Base-by-base conservation (phyloP, 2,329 filamentous ascomycete genomes). In the Malbranchea zuffiana region DNA sequence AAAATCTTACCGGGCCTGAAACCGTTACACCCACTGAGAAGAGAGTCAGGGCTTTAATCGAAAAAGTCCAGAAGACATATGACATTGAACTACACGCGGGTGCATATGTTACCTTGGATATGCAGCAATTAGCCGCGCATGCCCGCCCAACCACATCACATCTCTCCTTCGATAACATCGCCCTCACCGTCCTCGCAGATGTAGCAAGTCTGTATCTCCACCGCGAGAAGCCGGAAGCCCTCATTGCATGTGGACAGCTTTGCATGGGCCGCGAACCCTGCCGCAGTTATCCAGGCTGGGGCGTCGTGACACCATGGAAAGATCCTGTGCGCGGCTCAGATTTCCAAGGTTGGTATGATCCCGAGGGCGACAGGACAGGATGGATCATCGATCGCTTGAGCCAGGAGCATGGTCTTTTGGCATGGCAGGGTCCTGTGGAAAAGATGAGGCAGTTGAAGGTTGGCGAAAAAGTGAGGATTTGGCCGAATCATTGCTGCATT, bases 401-500 rank as follows among this genome's bases (percentile, higher is more conserved):
- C 46, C 82, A 87, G 60, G 82, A 88, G 60, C 82, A 87, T 57
- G 81, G 81, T 0, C 74, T 84, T 35, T 51, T 87, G 50, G 66
- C 61, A 2, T 83, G 78, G 72, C 56, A 62, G 10, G 62, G 46
- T 8, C 32, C 54, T 7, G 58, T 65, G 32, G 68, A 67, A 0
- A 56, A 65, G n/a, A 54, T 64, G 17, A 57, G 67, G 32, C 47
- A 57, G 35, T 51, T 82, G 41, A 46, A 57, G 3, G 63, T 82
- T 20, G 81, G 82, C 1, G 71, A 83, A 52, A 77, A 75, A 51
- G 56, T 87, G 20, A 65, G 75, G 37, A 62, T 88, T 13, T 86
- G 79, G 78, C 81, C 82, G 1, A 87, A 87, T 48, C 82, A 87
- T 58, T 77, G 80, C 25, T 87, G 82, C 53, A 80, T 87, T 50